phyloP scores from a whole-genome alignment of 1,139 yeast species.

The Zygotorulaspora mrakii region DNA sequence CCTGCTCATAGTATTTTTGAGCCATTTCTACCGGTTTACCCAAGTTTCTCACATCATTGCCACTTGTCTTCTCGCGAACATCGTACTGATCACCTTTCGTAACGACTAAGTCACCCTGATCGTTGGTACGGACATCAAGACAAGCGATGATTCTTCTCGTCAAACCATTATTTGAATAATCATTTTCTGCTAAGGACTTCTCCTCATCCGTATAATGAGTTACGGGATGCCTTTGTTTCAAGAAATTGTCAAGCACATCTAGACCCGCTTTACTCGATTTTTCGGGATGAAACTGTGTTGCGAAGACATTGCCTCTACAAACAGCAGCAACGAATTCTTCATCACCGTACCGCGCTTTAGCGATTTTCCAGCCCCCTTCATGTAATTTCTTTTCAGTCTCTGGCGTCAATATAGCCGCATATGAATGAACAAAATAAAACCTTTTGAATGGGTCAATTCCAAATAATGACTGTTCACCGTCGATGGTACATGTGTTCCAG shows the following conservation, averaged over 20 bases:
- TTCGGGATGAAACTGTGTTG: constrained; percentile 97
- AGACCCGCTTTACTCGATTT: constrained; percentile 91
- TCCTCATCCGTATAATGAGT: constrained; percentile 24
- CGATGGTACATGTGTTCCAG: constrained; percentile 61
- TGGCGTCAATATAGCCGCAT: constrained; percentile 61
- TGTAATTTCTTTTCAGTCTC: constrained; percentile 37
- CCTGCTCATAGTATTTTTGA: constrained; percentile 80
- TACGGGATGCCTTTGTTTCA: constrained; percentile 46
- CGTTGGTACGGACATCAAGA: constrained; percentile 92
- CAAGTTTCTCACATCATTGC: constrained; percentile 69
- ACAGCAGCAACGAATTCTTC: constrained; percentile 85
- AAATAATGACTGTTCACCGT: constrained; percentile 41
- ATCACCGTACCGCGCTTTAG: constrained; percentile 68
- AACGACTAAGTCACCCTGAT: constrained; percentile 89
- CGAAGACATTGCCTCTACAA: constrained; percentile 70
- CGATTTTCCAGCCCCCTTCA: constrained; percentile 70
- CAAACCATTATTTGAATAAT: constrained; percentile 61
- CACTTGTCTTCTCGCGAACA: constrained; percentile 67
- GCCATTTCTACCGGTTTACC: constrained; percentile 97
- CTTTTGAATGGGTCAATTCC: constrained; percentile 63
- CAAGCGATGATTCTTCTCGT: constrained; percentile 93
- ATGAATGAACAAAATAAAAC: constrained; percentile 93
- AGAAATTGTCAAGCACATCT: constrained; percentile 65
- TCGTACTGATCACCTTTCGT: constrained; percentile 98
- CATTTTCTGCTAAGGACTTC: constrained; percentile 35